phyloP scores from a whole-genome alignment of 1,284 basidiomycete genomes.

The Ustilago bromivora region DNA sequence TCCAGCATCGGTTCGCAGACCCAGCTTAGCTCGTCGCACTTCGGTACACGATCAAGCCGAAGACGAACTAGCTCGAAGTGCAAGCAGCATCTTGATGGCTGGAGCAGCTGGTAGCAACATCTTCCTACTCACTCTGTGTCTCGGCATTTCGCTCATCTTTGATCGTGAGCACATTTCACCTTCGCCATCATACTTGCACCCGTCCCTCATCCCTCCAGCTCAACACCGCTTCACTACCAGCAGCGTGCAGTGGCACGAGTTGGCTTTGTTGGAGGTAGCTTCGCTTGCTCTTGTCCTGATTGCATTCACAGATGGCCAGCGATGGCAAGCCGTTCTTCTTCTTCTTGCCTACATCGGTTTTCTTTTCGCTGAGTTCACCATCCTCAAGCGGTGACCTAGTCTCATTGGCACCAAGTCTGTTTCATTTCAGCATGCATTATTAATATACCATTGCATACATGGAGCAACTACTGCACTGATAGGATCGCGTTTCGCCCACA shows the following conservation, averaged over 20 bases:
- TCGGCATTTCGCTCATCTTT: constrained; percentile 64
- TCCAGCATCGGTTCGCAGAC: constrained; percentile 13
- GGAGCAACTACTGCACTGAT: not conserved
- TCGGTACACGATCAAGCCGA: constrained; percentile 33
- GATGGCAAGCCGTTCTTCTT: constrained; percentile 50
- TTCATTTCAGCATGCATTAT: not conserved
- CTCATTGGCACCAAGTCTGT: not conserved
- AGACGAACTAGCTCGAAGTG: constrained; percentile 46
- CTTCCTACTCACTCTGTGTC: constrained; percentile 67
- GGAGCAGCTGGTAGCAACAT: constrained; percentile 68
- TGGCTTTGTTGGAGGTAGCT: constrained; percentile 31
- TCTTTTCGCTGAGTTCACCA: constrained; percentile 49
- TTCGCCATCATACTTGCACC: not conserved
- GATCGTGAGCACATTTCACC: constrained; percentile 10
- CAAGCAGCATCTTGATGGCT: constrained; percentile 65
- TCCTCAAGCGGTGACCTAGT: constrained; percentile 28
- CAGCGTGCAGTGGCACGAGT: constrained; percentile 45
- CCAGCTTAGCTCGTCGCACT: constrained; percentile 32
- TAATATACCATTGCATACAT: constrained; percentile 3
- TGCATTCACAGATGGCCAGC: constrained; percentile 43
- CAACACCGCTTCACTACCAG: constrained; percentile 20
- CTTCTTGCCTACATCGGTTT: constrained; percentile 50
- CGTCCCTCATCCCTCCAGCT: not conserved
- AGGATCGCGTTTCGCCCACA: no score
- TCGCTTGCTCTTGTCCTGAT: constrained; percentile 52